Evolutionary conservation across 2,329 filamentous ascomycete genomes (phyloP).

Genomic region (Fusarium robinianum): DNA sequence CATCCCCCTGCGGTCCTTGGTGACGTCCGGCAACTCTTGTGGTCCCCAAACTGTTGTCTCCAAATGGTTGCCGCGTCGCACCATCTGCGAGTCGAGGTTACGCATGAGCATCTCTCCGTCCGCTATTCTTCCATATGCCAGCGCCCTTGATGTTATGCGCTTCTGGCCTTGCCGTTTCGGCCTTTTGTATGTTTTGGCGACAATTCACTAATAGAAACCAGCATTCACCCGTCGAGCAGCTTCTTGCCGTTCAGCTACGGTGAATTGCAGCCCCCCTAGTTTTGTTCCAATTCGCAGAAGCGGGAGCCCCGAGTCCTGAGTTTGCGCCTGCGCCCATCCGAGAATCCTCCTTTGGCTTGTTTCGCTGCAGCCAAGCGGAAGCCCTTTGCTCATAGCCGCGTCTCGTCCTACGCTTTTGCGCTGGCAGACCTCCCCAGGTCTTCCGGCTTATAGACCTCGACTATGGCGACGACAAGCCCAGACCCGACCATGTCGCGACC

Average conservation of each 20-base stretch:
- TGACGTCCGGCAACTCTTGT: conserved; percentile 29
- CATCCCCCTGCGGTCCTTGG: conserved; percentile 17
- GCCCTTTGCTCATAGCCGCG: conserved; percentile 17
- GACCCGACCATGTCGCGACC: conserved; percentile 41
- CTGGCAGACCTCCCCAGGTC: conserved; percentile 30
- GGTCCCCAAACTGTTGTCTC: conserved; percentile 22
- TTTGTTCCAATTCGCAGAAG: conserved; percentile 17
- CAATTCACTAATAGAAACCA: conserved; percentile 33
- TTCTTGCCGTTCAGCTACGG: conserved; percentile 21
- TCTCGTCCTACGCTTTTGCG: conserved; percentile 18
- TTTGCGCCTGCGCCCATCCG: conserved; percentile 22
- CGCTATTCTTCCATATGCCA: conserved; percentile 25
- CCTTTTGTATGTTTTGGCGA: conserved; percentile 16
- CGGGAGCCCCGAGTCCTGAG: conserved; percentile 22
- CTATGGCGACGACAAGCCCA: conserved; percentile 36
- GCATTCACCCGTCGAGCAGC: conserved; percentile 20
- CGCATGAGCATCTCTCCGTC: conserved; percentile 33
- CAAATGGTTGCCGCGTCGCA: conserved; percentile 23
- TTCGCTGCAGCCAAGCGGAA: conserved; percentile 27
- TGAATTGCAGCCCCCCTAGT: conserved; percentile 20
- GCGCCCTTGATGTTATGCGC: conserved; percentile 16
- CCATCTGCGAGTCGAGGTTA: conserved; percentile 30
- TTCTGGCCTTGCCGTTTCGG: conserved; percentile 19
- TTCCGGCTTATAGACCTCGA: conserved; percentile 32
- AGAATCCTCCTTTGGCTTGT: conserved; percentile 22